A percentile compares a stretch with the other conserved stretches of the same genome.
Conservation (phyloP, 192 early-diverging fungal species). For the Gigaspora rosea region DNA sequence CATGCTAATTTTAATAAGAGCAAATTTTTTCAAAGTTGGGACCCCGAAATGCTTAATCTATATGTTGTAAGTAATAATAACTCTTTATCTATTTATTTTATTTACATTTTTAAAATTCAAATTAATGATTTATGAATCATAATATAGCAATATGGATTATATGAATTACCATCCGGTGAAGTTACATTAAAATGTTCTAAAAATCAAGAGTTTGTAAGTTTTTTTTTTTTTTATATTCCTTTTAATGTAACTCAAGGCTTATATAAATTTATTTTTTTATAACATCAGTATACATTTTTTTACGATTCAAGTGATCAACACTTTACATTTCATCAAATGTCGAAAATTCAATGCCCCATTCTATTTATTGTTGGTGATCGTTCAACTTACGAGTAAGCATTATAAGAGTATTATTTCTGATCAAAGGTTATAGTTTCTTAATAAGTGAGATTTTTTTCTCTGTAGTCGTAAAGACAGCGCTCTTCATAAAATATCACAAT, state of each 20-base stretch:
- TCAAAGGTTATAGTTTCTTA: too few species aligned
- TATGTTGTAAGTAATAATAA: constrained; percentile 48
- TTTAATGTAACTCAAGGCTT: not conserved
- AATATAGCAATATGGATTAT: constrained; percentile 47
- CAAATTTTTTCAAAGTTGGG: constrained; percentile 46
- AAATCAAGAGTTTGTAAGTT: constrained; percentile 49
- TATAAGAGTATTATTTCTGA: too few species aligned
- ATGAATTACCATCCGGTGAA: constrained; percentile 42
- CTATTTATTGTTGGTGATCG: constrained; percentile 41
- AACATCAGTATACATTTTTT: constrained; percentile 26
- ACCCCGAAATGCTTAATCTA: constrained; percentile 52
- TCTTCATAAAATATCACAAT: not conserved
- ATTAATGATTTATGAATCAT: not conserved
- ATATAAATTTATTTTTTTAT: not conserved
- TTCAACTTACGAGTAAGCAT: constrained; percentile 45
- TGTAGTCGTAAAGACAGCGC: not conserved
- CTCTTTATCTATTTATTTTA: not conserved
- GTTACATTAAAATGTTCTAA: constrained; percentile 47
- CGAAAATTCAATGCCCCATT: constrained; percentile 41
- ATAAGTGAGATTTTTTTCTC: not conserved
- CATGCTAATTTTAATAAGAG: constrained; percentile 31
- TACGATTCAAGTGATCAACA: not conserved
- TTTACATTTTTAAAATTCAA: not conserved
- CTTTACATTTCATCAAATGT: constrained; percentile 34
- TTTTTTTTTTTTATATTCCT: not conserved